Conservation (phyloP, 2,329 filamentous ascomycete genomes). For the Anisogramma anomala region DNA sequence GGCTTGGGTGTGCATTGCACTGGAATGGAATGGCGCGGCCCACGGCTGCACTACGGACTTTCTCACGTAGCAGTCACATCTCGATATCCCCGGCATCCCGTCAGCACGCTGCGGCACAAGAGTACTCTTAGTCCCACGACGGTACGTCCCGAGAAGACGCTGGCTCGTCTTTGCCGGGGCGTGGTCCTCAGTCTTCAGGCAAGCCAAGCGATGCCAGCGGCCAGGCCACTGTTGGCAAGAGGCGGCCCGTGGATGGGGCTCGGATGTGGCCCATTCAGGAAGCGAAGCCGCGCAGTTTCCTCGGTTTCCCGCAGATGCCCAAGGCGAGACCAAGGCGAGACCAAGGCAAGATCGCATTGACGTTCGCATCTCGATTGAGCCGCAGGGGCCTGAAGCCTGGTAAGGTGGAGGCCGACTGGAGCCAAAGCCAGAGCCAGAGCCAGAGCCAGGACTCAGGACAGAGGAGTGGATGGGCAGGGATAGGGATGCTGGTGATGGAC, state of each 20-base stretch:
- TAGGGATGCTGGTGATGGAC: no score
- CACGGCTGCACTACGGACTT: background rate
- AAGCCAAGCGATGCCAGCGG: no score
- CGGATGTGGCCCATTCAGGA: background rate
- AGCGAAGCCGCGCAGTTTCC: background rate
- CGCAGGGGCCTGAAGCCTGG: constrained; percentile 9
- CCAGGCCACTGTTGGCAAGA: no score
- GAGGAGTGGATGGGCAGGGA: background rate
- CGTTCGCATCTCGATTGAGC: constrained; percentile 12
- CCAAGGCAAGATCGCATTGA: constrained; percentile 7
- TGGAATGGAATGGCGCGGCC: background rate
- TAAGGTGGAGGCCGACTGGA: background rate
- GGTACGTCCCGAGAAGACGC: no score
- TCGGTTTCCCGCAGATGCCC: no score
- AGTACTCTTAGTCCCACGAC: background rate
- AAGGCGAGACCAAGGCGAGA: no score
- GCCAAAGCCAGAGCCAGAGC: no score
- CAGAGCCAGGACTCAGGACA: background rate
- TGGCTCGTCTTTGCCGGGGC: no score
- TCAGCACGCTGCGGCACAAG: background rate
- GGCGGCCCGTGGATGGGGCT: no score
- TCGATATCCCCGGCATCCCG: background rate
- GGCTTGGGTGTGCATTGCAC: background rate
- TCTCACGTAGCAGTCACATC: background rate
- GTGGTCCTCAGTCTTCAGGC: no score